phyloP scores from a whole-genome alignment of 2,329 filamentous ascomycete species.

The Lojkania enalia region DNA sequence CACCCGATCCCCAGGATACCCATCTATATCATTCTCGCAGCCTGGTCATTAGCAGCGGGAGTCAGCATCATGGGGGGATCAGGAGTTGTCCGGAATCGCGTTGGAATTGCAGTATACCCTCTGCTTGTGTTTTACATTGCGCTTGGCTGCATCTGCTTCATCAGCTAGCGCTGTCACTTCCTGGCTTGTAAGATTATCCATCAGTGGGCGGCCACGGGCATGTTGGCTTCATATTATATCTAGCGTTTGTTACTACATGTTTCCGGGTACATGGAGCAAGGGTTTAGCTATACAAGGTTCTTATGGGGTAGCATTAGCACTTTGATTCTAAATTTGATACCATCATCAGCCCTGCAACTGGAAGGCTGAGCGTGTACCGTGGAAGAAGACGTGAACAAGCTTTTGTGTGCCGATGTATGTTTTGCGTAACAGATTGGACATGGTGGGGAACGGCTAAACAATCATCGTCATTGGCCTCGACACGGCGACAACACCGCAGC shows the following conservation, averaged over 20 bases:
- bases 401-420: neutral
- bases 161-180: conserved; percentile 64
- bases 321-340: too few relatives aligned
- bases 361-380: too few relatives aligned
- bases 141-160: conserved; percentile 93
- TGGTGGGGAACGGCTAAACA: conserved; percentile 2
- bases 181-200: conserved; percentile 15
- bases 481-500: conserved; percentile 9
- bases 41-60: conserved; percentile 92
- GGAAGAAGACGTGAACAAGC: too few relatives aligned
- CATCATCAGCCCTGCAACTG: too few relatives aligned
- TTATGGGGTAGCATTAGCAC: too few relatives aligned
- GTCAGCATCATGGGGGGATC: conserved; percentile 95
- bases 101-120: conserved; percentile 91
- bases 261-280: neutral
- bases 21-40: conserved; percentile 83
- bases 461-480: conserved; percentile 31
- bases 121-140: conserved; percentile 94
- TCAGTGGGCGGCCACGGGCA: conserved; percentile 2
- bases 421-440: neutral
- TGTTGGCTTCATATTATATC: conserved; percentile 7
- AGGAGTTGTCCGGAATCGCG: conserved; percentile 91
- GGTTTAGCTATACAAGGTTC: too few relatives aligned
- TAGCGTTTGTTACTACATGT: neutral
- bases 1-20: conserved; percentile 83